phyloP scores from a whole-genome alignment of 129 eudicot species.

The Arctium lappa region DNA sequence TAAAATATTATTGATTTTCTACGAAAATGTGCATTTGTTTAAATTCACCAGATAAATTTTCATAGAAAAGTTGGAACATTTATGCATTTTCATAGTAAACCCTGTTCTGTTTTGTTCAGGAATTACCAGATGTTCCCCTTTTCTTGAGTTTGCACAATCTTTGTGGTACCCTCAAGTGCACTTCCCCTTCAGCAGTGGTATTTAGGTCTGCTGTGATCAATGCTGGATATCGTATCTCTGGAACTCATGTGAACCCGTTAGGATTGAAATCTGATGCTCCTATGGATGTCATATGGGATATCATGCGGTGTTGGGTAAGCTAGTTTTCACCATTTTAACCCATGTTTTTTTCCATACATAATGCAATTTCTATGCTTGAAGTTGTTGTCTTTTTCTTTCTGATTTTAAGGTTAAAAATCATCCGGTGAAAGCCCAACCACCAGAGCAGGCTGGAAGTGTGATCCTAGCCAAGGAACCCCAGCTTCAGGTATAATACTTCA shows the following conservation, averaged over 20 bases:
- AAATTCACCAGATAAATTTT: background rate
- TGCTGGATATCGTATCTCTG: slow-evolving; percentile 97
- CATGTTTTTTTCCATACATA: background rate
- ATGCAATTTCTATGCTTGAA: slow-evolving; percentile 6
- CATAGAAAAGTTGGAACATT: background rate
- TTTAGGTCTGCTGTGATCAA: slow-evolving; percentile 91
- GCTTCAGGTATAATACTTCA: slow-evolving; percentile 55
- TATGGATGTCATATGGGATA: slow-evolving; percentile 95
- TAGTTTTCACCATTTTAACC: background rate
- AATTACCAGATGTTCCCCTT: slow-evolving; percentile 89
- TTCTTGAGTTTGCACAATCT: slow-evolving; percentile 95
- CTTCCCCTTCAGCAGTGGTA: slow-evolving; percentile 87
- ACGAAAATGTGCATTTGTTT: background rate
- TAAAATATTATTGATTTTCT: background rate
- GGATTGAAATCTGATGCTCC: slow-evolving; percentile 98
- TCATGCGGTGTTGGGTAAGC: slow-evolving; percentile 99
- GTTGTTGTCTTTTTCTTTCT: background rate
- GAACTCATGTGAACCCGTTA: slow-evolving; percentile 89
- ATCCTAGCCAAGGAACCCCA: slow-evolving; percentile 86
- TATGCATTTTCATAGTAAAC: background rate
- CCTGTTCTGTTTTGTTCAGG: slow-evolving; percentile 43
- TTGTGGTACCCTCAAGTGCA: slow-evolving; percentile 88
- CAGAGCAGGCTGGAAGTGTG: slow-evolving; percentile 80
- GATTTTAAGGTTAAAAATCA: slow-evolving; percentile 64
- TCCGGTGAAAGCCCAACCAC: slow-evolving; percentile 94